phyloP scores from a whole-genome alignment of 192 early-diverging fungal species.

The Jimgerdemannia flammicorona region DNA sequence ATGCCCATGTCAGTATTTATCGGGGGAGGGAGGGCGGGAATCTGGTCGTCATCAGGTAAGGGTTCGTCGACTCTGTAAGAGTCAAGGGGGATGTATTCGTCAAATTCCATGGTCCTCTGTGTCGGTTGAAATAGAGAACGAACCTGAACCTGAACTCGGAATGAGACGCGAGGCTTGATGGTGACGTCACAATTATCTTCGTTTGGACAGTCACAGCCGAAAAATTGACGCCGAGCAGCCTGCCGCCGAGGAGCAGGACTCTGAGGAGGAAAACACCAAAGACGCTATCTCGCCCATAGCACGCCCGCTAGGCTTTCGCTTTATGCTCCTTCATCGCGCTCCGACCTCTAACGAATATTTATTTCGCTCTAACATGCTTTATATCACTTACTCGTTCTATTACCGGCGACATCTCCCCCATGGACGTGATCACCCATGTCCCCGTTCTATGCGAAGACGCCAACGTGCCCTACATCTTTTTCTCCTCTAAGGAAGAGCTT shows the following conservation, averaged over 20 bases:
- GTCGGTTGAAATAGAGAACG: neutral
- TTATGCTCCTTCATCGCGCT: neutral
- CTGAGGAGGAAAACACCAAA: no score
- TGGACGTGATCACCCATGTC: slow-evolving; percentile 96
- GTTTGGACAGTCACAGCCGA: neutral
- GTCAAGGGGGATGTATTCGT: slow-evolving; percentile 1
- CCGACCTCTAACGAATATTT: no score
- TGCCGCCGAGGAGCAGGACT: no score
- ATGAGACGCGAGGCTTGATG: neutral
- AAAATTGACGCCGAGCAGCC: neutral
- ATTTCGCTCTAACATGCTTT: no score
- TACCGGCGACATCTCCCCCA: slow-evolving; percentile 94
- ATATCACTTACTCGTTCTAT: slow-evolving; percentile 27
- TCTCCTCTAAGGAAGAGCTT: slow-evolving; percentile 94
- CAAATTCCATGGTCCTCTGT: slow-evolving; percentile 3
- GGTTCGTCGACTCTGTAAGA: neutral
- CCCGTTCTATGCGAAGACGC: slow-evolving; percentile 97
- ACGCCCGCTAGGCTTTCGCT: neutral
- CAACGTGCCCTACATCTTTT: slow-evolving; percentile 91
- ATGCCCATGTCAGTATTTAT: neutral
- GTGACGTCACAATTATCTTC: slow-evolving; percentile 5
- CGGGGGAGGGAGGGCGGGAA: neutral
- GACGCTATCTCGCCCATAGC: no score
- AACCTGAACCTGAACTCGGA: no score
- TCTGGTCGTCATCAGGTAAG: neutral